phyloP scores from a whole-genome alignment of 805 yeast species.

The Candida mattraensis region DNA sequence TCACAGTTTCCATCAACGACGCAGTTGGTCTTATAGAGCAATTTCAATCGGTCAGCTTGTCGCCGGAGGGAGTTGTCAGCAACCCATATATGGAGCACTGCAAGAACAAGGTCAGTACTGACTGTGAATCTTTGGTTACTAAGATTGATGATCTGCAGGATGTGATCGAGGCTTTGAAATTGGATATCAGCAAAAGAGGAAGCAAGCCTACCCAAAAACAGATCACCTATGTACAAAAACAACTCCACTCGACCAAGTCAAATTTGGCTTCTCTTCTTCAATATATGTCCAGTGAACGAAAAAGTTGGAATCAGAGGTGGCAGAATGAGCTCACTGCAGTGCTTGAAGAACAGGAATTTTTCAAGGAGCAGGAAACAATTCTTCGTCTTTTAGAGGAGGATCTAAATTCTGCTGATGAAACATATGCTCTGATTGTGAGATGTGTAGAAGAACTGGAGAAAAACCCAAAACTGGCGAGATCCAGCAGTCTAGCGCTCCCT shows the following conservation, averaged over 20 bases:
- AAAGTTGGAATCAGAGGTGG: conserved; percentile 90
- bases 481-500: conserved; percentile 38
- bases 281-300: conserved; percentile 68
- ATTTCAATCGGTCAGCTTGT: conserved; percentile 42
- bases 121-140: conserved; percentile 71
- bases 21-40: conserved; percentile 47
- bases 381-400: conserved; percentile 79
- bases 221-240: conserved; percentile 61
- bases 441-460: conserved; percentile 78
- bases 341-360: conserved; percentile 91
- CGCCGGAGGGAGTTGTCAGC: conserved; percentile 28
- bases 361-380: conserved; percentile 86
- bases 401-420: conserved; percentile 74
- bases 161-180: conserved; percentile 79
- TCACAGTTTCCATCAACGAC: conserved; percentile 43
- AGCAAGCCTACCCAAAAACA: conserved; percentile 78
- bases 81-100: conserved; percentile 70
- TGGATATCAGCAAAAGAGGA: conserved; percentile 91
- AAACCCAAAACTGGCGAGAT: conserved; percentile 39
- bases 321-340: conserved; percentile 86
- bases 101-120: conserved; percentile 68
- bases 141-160: conserved; percentile 91
- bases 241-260: conserved; percentile 56
- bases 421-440: conserved; percentile 76
- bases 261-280: conserved; percentile 54